These are phyloP conservation scores for Polysphondylium violaceum DNA, from an alignment of 78 protist species.

Conservation along the genomic window DNA sequence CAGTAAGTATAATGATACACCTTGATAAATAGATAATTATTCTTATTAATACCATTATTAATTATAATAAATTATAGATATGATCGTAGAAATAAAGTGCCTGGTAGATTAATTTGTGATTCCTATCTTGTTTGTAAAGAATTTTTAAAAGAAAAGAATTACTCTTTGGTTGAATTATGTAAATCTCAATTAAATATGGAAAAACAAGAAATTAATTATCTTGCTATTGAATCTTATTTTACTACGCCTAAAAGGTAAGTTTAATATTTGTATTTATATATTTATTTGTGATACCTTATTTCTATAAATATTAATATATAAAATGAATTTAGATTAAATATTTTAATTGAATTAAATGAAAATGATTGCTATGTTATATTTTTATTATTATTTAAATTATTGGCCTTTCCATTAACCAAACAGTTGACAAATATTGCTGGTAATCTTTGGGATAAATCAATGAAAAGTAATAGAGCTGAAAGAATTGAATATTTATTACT, in stretches of 20 bases:
- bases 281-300: slow-evolving; percentile 1
- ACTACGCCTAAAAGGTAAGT: slow-evolving; percentile 14
- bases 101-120: slow-evolving; percentile 92
- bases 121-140: slow-evolving; percentile 84
- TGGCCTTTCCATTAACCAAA: slow-evolving; percentile 94
- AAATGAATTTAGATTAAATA: slow-evolving; percentile 31
- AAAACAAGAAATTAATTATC: slow-evolving; percentile 24
- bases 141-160: slow-evolving; percentile 81
- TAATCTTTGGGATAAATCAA: slow-evolving; percentile 93
- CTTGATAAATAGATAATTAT: neutral
- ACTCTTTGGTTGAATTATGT: slow-evolving; percentile 86
- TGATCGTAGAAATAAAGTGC: neutral
- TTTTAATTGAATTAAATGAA: slow-evolving; percentile 76
- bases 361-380: slow-evolving; percentile 87
- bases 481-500: slow-evolving; percentile 97
- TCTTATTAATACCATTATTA: neutral
- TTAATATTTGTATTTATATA: neutral
- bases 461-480: slow-evolving; percentile 96
- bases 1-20: neutral
- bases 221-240: slow-evolving; percentile 45
- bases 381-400: slow-evolving; percentile 85
- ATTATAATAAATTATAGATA: neutral
- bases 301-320: neutral
- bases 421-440: slow-evolving; percentile 96
- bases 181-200: slow-evolving; percentile 78